Evolutionary conservation across 2,329 filamentous ascomycete species (phyloP).

Genomic region (Alternaria hordeiaustralica): DNA sequence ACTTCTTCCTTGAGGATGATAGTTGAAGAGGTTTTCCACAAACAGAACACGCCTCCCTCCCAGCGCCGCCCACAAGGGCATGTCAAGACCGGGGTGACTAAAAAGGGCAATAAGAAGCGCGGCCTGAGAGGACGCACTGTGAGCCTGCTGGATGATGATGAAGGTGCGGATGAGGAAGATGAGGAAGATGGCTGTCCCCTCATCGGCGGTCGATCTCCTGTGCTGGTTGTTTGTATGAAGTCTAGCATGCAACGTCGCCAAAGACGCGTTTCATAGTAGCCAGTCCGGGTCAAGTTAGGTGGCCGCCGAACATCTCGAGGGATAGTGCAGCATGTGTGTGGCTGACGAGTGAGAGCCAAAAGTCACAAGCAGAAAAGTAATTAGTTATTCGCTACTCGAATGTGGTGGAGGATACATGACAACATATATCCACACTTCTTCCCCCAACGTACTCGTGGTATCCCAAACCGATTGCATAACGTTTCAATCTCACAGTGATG

Average conservation of each 20-base stretch:
- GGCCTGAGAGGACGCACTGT: conserved; percentile 34
- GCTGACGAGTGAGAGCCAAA: neutral
- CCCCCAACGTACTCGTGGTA: neutral
- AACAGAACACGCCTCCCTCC: conserved; percentile 49
- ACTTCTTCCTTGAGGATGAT: conserved; percentile 95
- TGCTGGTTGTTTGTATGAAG: conserved; percentile 32
- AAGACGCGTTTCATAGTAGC: too few species aligned
- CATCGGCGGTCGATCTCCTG: conserved; percentile 71
- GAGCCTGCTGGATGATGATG: conserved; percentile 59
- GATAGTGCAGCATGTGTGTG: neutral
- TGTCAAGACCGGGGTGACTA: conserved; percentile 48
- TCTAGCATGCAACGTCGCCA: neutral
- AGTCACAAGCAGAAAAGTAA: neutral
- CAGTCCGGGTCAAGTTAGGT: conserved; percentile 63
- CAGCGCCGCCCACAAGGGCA: conserved; percentile 50
- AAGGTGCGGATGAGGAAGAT: conserved; percentile 66
- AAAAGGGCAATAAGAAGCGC: conserved; percentile 46
- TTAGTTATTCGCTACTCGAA: neutral
- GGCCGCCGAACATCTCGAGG: conserved; percentile 43
- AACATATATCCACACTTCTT: neutral
- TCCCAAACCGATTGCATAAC: neutral
- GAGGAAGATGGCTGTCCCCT: conserved; percentile 65
- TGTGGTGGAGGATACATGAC: neutral
- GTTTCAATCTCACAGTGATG: neutral
- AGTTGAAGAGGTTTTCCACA: conserved; percentile 69